Base-by-base conservation (phyloP, 2,329 filamentous ascomycete genomes). In the Aspergillus latus region DNA sequence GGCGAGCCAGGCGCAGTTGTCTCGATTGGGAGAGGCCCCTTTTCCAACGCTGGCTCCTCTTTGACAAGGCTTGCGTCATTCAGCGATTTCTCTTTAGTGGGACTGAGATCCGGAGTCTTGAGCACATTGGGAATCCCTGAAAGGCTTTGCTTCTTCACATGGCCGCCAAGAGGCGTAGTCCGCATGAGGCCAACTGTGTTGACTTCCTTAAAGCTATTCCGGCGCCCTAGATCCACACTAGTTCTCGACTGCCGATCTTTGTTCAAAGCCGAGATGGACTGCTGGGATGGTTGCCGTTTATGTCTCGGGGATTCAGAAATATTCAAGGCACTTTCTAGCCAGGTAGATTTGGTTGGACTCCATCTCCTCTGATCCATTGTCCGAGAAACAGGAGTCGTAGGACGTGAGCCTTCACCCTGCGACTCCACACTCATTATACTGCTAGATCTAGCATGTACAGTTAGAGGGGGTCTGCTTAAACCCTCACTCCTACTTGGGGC, bases 321-420 rank as follows among this genome's bases (percentile, higher is more conserved):
- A 70, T 92, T 96, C 63, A 99, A 78, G 11, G 93, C 93, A 67
- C 88, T 95, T 73, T 99, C 95, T 30, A 99, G 82, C 94, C 94
- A 99, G 72, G 90, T 95, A 10, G 82, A 89, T 81, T 99, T 99
- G 30, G 89, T 94, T 7, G 95, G 94, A 69, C 91, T 97, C 92
- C 92, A 99, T 71, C 93, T 86, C 66, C 90, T 88, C 40, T 86
- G 78, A 66, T 93, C 89, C 84, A 90, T 88, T 0, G 88, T 89
- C 73, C 90, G 91, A 1, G 92, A 90, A 16, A 66, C 64, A 11
- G 65, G 69, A 1, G 80, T 74, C 4, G 90, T 88, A 16, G 88
- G 63, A 11, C 66, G 62, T 8, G 69, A 63, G 79, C 21, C 83
- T 70, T 77, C 75, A 6, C 60, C 51, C 9, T 62, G 62, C 34